Conservation (phyloP, 179 eudicot genomes). For the Gypsophila paniculata region DNA sequence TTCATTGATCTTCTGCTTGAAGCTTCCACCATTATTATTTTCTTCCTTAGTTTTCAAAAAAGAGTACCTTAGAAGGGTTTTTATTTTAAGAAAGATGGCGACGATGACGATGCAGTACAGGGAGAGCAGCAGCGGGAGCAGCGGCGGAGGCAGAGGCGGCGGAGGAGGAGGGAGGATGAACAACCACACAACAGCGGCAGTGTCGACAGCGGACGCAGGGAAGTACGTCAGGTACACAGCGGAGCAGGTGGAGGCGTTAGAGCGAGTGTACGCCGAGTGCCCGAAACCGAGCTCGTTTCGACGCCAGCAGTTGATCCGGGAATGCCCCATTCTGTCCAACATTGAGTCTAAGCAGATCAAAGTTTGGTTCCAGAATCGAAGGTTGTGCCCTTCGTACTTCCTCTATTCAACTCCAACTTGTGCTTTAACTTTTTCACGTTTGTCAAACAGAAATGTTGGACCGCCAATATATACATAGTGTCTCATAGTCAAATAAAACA, state of each 20-base stretch:
- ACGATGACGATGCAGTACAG: slow-evolving; percentile 35
- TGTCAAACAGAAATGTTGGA: too few relatives aligned
- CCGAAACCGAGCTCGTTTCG: slow-evolving; percentile 41
- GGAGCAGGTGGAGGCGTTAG: slow-evolving; percentile 41
- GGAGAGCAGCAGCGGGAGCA: slow-evolving; percentile 38
- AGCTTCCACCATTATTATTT: too few relatives aligned
- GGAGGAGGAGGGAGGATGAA: slow-evolving; percentile 20
- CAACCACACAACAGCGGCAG: slow-evolving; percentile 21
- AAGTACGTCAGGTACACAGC: slow-evolving; percentile 36
- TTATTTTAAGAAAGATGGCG: slow-evolving; percentile 27
- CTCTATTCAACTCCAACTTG: too few relatives aligned
- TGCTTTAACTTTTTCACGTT: too few relatives aligned
- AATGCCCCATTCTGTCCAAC: slow-evolving; percentile 36
- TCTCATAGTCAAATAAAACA: too few relatives aligned
- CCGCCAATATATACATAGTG: too few relatives aligned
- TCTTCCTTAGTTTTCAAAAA: too few relatives aligned
- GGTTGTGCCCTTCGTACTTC: slow-evolving; percentile 1
- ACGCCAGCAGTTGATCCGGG: slow-evolving; percentile 33
- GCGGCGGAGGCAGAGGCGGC: slow-evolving; percentile 19
- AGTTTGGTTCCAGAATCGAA: slow-evolving; percentile 36
- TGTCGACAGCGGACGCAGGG: slow-evolving; percentile 26
- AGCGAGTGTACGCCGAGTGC: slow-evolving; percentile 37
- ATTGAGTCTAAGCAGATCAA: slow-evolving; percentile 42
- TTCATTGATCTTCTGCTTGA: too few relatives aligned
- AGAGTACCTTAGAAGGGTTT: too few relatives aligned